Conservation (phyloP, 2,329 filamentous ascomycete species). For the Diaporthe sp. region DNA sequence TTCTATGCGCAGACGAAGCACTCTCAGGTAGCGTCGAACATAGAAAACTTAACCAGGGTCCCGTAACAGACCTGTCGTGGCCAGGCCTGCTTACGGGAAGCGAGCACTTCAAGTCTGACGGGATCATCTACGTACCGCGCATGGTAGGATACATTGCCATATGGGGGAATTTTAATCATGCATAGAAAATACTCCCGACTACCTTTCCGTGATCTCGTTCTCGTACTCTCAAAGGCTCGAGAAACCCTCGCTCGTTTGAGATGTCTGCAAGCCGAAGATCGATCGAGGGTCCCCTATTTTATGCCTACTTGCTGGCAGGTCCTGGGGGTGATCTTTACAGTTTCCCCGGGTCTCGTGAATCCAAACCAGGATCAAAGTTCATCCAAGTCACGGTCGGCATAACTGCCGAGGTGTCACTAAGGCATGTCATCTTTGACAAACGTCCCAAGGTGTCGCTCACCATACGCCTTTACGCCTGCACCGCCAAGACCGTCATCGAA, state of each 20-base stretch:
- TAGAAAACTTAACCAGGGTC: background rate
- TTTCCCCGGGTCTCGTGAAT: background rate
- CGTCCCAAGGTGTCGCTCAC: background rate
- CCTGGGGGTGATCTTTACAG: background rate
- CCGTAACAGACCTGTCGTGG: background rate
- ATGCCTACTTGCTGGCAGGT: background rate
- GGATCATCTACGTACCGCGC: too few relatives aligned
- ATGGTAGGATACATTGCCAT: background rate
- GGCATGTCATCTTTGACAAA: slow-evolving; percentile 10
- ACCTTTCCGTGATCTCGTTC: background rate
- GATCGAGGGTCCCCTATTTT: background rate
- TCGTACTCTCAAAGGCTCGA: background rate
- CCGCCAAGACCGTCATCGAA: background rate
- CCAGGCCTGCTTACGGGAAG: background rate
- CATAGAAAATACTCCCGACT: background rate
- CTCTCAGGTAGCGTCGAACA: background rate
- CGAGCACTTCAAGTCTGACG: background rate
- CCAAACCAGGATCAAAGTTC: slow-evolving; percentile 5
- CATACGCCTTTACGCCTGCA: background rate
- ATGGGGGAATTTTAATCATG: background rate
- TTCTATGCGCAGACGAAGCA: background rate
- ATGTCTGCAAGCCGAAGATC: slow-evolving; percentile 19
- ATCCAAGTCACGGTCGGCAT: slow-evolving; percentile 4
- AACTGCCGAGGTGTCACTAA: slow-evolving; percentile 20
- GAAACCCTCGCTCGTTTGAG: background rate